Conservation (phyloP, 768 basidiomycete genomes). For the Auriscalpium orientale region DNA sequence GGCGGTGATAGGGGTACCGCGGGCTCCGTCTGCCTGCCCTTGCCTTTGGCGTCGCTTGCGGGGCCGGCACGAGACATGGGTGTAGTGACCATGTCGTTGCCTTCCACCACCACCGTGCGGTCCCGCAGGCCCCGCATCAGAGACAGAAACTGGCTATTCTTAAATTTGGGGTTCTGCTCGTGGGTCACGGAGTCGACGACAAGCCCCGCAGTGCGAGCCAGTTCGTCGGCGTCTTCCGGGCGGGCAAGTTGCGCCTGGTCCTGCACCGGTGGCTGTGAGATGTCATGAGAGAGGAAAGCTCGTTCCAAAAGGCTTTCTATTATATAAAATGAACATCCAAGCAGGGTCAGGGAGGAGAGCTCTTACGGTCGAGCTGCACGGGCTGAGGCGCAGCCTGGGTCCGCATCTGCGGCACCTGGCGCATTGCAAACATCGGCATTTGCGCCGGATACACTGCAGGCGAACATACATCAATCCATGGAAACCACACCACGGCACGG, state of each 20-base stretch:
- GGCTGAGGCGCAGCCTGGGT: constrained; percentile 8
- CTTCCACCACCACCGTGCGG: constrained; percentile 68
- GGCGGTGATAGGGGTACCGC: background rate
- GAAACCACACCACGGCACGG: background rate
- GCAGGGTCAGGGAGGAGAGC: background rate
- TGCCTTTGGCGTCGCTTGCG: constrained; percentile 54
- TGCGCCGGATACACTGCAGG: constrained; percentile 3
- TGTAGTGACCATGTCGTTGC: constrained; percentile 64
- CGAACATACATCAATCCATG: background rate
- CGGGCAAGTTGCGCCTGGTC: constrained; percentile 5
- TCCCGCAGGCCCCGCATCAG: constrained; percentile 84
- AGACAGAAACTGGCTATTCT: constrained; percentile 74
- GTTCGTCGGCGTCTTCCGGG: constrained; percentile 50
- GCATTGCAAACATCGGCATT: constrained; percentile 15
- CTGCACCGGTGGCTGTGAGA: constrained; percentile 1
- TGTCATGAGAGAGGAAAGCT: constrained; percentile 35
- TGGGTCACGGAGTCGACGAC: constrained; percentile 69
- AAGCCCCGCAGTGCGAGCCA: constrained; percentile 72
- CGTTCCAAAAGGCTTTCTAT: constrained; percentile 33
- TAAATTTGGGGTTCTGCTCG: constrained; percentile 79
- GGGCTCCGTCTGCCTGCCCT: constrained; percentile 38
- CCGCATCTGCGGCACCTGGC: constrained; percentile 25
- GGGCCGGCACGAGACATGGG: constrained; percentile 18
- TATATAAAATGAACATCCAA: constrained; percentile 14
- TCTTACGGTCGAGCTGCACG: constrained; percentile 37